phyloP scores from a whole-genome alignment of 768 basidiomycete species.

The Collybia sordida region DNA sequence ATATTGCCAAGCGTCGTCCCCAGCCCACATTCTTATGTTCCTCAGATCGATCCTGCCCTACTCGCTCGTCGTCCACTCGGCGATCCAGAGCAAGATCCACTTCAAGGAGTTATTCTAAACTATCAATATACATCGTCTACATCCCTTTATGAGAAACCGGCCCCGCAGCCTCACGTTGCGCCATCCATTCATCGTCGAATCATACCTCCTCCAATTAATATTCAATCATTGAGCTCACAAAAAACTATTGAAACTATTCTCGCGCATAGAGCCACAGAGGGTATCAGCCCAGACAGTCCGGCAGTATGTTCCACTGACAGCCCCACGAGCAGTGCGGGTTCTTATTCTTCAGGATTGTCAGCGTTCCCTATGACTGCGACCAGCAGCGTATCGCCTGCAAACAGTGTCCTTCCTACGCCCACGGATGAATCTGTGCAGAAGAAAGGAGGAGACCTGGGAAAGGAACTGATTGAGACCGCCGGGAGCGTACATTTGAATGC shows the following conservation, averaged over 20 bases:
- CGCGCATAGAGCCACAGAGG: conserved; percentile 23
- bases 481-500: conserved; percentile 10
- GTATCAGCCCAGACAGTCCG: conserved; percentile 25
- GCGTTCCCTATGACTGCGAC: conserved; percentile 20
- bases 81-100: neutral
- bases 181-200: conserved; percentile 24
- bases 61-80: conserved; percentile 7
- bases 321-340: conserved; percentile 21
- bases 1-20: conserved; percentile 4
- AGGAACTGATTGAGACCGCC: conserved; percentile 12
- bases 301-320: conserved; percentile 16
- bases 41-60: conserved; percentile 27
- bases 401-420: conserved; percentile 29
- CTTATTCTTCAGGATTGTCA: conserved; percentile 20
- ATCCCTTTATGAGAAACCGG: conserved; percentile 4
- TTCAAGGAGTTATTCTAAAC: too few relatives aligned
- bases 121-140: neutral
- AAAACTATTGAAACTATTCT: conserved; percentile 25
- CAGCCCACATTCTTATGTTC: conserved; percentile 7
- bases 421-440: conserved; percentile 18
- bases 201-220: conserved; percentile 25
- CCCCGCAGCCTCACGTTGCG: conserved; percentile 9
- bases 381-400: conserved; percentile 22
- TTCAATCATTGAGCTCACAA: conserved; percentile 23
- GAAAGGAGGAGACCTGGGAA: conserved; percentile 4